Conservation (phyloP, 805 yeast genomes). For the Komagataella populi region DNA sequence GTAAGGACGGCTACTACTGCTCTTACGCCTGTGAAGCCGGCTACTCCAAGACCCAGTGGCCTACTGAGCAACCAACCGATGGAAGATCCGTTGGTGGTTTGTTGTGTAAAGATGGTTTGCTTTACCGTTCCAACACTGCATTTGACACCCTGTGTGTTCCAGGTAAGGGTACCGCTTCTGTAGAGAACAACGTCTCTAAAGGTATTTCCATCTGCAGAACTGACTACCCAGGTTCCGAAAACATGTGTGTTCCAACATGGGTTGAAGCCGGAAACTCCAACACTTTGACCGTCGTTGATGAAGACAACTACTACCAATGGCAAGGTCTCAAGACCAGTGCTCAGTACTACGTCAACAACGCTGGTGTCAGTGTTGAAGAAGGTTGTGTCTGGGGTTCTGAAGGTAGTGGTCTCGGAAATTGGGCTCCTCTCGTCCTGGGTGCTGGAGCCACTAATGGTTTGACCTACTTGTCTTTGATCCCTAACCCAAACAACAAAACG, state of each 20-base stretch:
- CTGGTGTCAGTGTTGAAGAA: conserved; percentile 80
- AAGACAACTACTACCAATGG: conserved; percentile 72
- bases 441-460: conserved; percentile 69
- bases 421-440: conserved; percentile 96
- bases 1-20: conserved; percentile 87
- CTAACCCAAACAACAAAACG: conserved; percentile 78
- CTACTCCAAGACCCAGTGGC: conserved; percentile 99
- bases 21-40: conserved; percentile 98
- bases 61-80: conserved; percentile 67
- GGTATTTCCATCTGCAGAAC: conserved; percentile 91
- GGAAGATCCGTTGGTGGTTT: conserved; percentile 96
- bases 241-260: conserved; percentile 91
- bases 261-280: conserved; percentile 52
- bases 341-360: conserved; percentile 94
- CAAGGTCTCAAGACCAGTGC: conserved; percentile 73
- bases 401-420: conserved; percentile 83
- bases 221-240: conserved; percentile 98
- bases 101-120: conserved; percentile 68
- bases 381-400: conserved; percentile 91
- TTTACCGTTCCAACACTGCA: conserved; percentile 67
- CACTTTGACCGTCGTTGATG: conserved; percentile 71
- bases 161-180: conserved; percentile 64
- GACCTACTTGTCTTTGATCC: conserved; percentile 81
- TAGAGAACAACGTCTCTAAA: conserved; percentile 46
- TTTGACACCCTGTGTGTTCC: conserved; percentile 69